phyloP scores from a whole-genome alignment of 2,329 filamentous ascomycete species.

The Curvularia eragrostidis region DNA sequence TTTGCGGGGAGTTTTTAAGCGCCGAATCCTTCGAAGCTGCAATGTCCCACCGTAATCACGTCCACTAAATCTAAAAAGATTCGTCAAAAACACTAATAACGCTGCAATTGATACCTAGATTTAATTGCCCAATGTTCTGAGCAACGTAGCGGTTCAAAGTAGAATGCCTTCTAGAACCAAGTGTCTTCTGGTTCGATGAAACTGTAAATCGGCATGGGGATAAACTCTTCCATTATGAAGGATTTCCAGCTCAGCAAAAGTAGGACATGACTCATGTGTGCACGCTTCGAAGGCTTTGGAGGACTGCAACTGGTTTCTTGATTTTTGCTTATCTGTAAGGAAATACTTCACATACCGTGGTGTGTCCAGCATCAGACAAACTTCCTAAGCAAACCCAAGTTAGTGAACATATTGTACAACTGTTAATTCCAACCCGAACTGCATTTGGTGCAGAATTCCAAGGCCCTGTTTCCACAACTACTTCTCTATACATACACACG shows the following conservation, averaged over 20 bases:
- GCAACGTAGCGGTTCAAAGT: background rate
- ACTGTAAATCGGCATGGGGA: constrained; percentile 4
- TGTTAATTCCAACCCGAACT: background rate
- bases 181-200: background rate
- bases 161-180: too few species aligned
- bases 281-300: constrained; percentile 4
- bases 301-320: constrained; percentile 10
- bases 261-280: background rate
- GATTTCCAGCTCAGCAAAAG: background rate
- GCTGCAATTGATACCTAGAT: too few species aligned
- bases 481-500: background rate
- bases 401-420: background rate
- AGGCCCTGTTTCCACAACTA: background rate
- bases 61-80: background rate
- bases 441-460: background rate
- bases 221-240: background rate
- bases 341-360: background rate
- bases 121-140: background rate
- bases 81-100: background rate
- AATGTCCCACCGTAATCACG: background rate
- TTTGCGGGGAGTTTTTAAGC: constrained; percentile 14
- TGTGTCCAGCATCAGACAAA: background rate
- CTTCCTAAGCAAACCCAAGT: background rate
- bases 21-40: background rate
- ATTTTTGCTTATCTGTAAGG: constrained; percentile 11